Evolutionary conservation across 2,329 filamentous ascomycete species (phyloP), one percentile per base, ranked within the genome.

Genomic region (Xylogone sp.): DNA sequence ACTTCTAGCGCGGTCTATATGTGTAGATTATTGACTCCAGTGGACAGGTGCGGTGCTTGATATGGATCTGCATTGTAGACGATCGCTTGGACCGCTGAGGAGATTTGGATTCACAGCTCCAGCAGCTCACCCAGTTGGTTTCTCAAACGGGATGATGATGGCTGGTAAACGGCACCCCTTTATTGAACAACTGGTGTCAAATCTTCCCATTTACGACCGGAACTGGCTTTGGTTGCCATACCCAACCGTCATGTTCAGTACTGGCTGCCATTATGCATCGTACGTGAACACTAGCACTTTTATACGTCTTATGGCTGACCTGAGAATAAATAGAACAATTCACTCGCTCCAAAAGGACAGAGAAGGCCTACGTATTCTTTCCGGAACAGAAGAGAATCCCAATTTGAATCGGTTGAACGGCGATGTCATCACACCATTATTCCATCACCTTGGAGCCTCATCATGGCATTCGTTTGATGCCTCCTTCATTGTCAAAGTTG

Each of bases 131-230:
- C 70, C 70, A 1, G 65, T 62, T 2, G 70, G 71, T 9, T 69
- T 73, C 55, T 72, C 69, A 6, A 67, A 71, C 27, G 69, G 70
- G 3, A 71, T 73, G 63, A 69, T 73, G 67, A 69, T 73, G 62
- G 64, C 70, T 7, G 62, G 60, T 47, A 63, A 63, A 48, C 57
- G 60, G 19, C 70, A 68, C 54, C 43, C 57, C 1, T 72, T 70
- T 47, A 61, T 72, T 4, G 56, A 60, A 6, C 56, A 65, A 21
- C 53, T 72, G 19, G 65, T 73, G 13, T 44, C 56, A 5, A 67
- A 68, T 27, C 60, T 73, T 1, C 53, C 58, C 1, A 53, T 55
- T 0, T 73, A 71, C 46, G 68, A 73, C 53, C 62, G 61, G 4
- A 56, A 65, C n/a, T 73, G 70, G 70, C 61, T 72, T 18, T 62